Base-by-base conservation (phyloP, 108 stramenopile species). In the Conticribra weissflogii region DNA sequence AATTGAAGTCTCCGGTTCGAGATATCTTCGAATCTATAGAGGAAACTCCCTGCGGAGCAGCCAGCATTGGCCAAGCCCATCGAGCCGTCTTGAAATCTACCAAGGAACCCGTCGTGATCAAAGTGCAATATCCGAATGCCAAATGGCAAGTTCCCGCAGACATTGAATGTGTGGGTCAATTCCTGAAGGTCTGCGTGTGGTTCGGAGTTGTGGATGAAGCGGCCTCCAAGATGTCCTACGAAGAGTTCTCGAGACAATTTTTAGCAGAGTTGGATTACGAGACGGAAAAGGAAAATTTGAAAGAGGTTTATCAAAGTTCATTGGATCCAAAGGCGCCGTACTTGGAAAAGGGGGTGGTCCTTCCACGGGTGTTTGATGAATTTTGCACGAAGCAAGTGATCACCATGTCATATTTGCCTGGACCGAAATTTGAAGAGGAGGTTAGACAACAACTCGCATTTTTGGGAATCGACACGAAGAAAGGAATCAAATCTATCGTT, bases 41-140 rank as follows among this genome's bases (percentile, higher is more conserved):
- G 18, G 79, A 81, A 34, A 78, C 80, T n/a, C 96, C 96, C 25
- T 82, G 94, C 52, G 97, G 95, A 2, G 87, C 88, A 9, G 97
- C 97, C 16, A 85, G 84, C 59, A 94, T 98, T 76, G 96, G 95
- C 3, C 95, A 96, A 68, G 96, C 95, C 0, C 96, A 97, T 81
- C 70, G 75, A 32, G 96, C 96, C 3, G 67, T 45, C 1, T 54
- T 89, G 48, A 63, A 72, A 12, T 51, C 55, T 8, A 67, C 63
- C 3, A 52, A 66, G 32, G 78, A 83, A 56, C 66, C 78, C 5
- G 96, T 97, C 31, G 91, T 96, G 14, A 75, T 98, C 62, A 98
- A 98, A 79, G 94, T 98, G 18, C 97, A 98, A 68, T 93, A 96
- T 76, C 96, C 96, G 1, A 76, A 85, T 73, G 90, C 92, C 5